Conservation (phyloP, 1,139 yeast species). For the Suhomyces taliae region DNA sequence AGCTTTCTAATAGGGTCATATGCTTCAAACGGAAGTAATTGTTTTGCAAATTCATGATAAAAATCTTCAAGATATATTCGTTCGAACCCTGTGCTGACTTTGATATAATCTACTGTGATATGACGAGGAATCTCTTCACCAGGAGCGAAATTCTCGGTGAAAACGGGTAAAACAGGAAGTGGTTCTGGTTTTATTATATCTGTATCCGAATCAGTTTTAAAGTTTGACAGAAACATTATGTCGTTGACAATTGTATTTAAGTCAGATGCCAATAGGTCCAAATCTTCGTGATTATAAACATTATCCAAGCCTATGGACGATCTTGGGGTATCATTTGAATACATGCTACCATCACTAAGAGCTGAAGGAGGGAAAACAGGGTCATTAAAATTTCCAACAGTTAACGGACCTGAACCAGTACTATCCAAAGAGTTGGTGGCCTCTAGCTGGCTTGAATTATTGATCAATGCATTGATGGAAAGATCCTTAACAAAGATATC, state of each 20-base stretch:
- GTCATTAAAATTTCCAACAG: neutral
- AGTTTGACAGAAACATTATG: constrained; percentile 37
- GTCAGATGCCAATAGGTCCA: constrained; percentile 41
- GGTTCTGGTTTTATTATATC: neutral
- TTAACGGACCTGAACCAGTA: neutral
- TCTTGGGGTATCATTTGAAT: constrained; percentile 4
- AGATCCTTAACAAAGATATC: neutral
- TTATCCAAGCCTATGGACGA: constrained; percentile 10
- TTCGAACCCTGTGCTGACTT: constrained; percentile 40
- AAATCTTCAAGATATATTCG: constrained; percentile 55
- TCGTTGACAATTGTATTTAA: constrained; percentile 43
- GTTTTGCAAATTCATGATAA: constrained; percentile 56
- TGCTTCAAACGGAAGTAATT: constrained; percentile 65
- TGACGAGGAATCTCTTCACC: constrained; percentile 25
- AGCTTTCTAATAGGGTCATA: constrained; percentile 33
- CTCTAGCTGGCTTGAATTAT: neutral
- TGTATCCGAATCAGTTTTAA: constrained; percentile 10
- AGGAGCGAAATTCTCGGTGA: neutral
- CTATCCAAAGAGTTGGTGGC: neutral
- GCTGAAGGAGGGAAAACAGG: neutral
- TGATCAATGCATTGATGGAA: neutral
- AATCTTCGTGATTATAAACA: constrained; percentile 33
- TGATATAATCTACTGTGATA: constrained; percentile 37
- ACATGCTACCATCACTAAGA: neutral
- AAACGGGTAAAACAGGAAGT: neutral